phyloP scores from a whole-genome alignment of 352 stramenopile species.

The Plasmopara halstedii region DNA sequence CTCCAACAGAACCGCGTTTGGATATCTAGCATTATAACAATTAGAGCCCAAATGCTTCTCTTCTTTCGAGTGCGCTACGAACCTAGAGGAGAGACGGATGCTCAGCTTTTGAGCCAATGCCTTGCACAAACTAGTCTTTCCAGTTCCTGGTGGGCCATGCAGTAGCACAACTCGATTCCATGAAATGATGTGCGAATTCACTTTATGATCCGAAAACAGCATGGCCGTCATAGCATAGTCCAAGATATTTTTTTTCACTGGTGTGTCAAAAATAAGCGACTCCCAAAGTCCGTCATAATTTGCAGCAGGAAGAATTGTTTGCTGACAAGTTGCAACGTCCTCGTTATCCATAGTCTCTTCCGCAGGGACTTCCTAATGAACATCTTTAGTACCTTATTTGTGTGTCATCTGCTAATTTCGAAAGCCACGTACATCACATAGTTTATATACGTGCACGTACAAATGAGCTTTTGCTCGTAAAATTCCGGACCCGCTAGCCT shows the following conservation, averaged over 20 bases:
- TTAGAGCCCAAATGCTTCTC: too few relatives aligned
- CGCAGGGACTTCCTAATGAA: constrained; percentile 39
- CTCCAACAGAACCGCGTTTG: constrained; percentile 76
- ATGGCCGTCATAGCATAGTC: constrained; percentile 87
- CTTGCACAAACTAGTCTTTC: constrained; percentile 90
- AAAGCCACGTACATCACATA: constrained; percentile 40
- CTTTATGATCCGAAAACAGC: constrained; percentile 80
- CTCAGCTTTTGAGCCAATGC: constrained; percentile 89
- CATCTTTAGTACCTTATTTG: not conserved
- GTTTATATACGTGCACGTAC: constrained; percentile 63
- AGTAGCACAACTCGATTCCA: constrained; percentile 90
- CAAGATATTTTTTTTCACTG: constrained; percentile 76
- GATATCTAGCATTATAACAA: constrained; percentile 27
- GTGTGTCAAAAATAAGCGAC: constrained; percentile 77
- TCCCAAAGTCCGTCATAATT: constrained; percentile 74
- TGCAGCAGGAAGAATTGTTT: constrained; percentile 54
- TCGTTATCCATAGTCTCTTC: constrained; percentile 78
- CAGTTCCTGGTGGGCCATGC: constrained; percentile 89
- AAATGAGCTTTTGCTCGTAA: constrained; percentile 31
- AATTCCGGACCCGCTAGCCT: constrained; percentile 12
- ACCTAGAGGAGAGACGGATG: constrained; percentile 75
- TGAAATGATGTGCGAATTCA: constrained; percentile 85
- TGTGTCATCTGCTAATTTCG: not conserved
- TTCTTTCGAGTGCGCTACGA: constrained; percentile 1
- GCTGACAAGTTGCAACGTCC: constrained; percentile 72